Evolutionary conservation across 1,284 basidiomycete species (phyloP), one percentile per base, ranked within the genome.

Genomic region (Mycena sp.): DNA sequence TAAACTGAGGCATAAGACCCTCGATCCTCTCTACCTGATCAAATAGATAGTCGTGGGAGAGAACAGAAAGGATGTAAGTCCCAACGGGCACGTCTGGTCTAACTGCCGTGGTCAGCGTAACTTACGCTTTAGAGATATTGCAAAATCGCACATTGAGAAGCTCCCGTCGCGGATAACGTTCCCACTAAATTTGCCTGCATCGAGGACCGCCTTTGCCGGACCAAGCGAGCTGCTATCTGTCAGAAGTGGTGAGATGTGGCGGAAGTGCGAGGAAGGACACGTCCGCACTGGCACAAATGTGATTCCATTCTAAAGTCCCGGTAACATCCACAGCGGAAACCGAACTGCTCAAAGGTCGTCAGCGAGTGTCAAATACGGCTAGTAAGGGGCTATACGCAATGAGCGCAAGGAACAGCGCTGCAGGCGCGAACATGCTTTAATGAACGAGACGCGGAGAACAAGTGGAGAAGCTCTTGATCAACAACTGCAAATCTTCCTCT

Each of bases 61-160:
- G 63, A 7, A 92, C 85, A 4, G 88, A 88, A 35, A 93, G 80
- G 25, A 91, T 71, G 69, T 93, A 91, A 14, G 83, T 86, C 38
- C 91, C 91, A 14, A 78, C 73, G 28, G 83, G 80, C 44, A 92
- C 88, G 68, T 87, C 82, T 49, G 85, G 83, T 76, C 91, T 92
- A 70, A 12, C 12, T 25, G 64, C 51, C 56, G 46, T 38, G 38
- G 54, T 66, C 58, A 50, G 53, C 56, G 41, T 53, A 70, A 67
- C 51, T 67, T 62, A 5, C 11, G 38, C 35, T 54, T 52, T 48
- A 43, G 29, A 58, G 32, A 29, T 55, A 37, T 19, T 51, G 38
- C 38, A 56, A 62, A 48, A 19, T 76, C 83, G 66, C 69, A 91
- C 91, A 93, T 91, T 30, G 78, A 74, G 72, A 93, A 93, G 50